These are phyloP conservation scores for Oemleria cerasiformis DNA, from an alignment of 306 rosid species.

Conservation along the genomic window DNA sequence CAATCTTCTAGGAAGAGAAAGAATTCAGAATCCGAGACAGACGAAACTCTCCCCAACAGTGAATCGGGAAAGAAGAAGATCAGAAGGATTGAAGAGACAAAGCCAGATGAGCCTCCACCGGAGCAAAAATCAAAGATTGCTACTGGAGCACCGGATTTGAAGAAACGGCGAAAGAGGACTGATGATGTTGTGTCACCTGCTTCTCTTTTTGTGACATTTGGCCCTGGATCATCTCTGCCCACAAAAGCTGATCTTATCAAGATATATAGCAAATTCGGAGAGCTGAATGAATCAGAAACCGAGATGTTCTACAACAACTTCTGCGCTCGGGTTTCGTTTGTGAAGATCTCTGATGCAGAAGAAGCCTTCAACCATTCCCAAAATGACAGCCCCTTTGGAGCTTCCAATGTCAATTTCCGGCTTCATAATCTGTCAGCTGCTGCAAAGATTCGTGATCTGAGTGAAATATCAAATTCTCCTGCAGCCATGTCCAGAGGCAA, in stretches of 20 bases:
- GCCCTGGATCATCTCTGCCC: constrained; percentile 57
- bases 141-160: constrained; percentile 1
- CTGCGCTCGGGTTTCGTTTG: constrained; percentile 64
- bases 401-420: constrained; percentile 40
- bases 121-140: constrained; percentile 4
- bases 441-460: constrained; percentile 41
- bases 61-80: constrained; percentile 32
- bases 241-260: constrained; percentile 56
- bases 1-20: constrained; percentile 47
- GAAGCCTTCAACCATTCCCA: constrained; percentile 49
- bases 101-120: background rate
- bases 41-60: constrained; percentile 14
- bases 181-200: constrained; percentile 33
- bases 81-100: constrained; percentile 25
- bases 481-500: constrained; percentile 23
- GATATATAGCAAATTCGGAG: constrained; percentile 53
- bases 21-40: constrained; percentile 34
- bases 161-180: constrained; percentile 24
- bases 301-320: constrained; percentile 41
- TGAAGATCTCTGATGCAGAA: constrained; percentile 45
- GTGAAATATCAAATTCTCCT: constrained; percentile 31
- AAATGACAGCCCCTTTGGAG: constrained; percentile 48
- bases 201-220: constrained; percentile 47
- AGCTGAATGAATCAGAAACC: constrained; percentile 56
- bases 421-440: constrained; percentile 32